Conservation (phyloP, 2,329 filamentous ascomycete genomes). For the Exophiala phaeomuriformis region DNA sequence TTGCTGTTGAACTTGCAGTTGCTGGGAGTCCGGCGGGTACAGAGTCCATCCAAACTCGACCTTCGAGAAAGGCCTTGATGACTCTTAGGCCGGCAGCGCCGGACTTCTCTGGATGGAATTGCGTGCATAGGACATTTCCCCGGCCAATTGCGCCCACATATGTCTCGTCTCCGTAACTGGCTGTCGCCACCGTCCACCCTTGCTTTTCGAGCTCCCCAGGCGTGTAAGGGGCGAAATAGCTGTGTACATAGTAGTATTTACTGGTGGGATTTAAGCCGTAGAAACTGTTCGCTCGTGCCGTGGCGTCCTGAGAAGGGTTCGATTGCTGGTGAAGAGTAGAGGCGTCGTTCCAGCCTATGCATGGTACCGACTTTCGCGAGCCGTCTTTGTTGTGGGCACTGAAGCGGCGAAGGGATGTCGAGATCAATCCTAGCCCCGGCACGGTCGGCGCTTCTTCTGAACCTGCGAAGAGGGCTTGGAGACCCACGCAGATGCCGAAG, state of each 20-base stretch:
- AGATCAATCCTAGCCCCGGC: constrained; percentile 68
- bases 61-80: constrained; percentile 77
- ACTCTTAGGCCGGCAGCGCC: constrained; percentile 80
- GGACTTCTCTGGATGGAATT: constrained; percentile 98
- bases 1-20: neutral
- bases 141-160: constrained; percentile 87
- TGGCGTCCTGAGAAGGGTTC: neutral
- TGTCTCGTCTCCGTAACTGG: constrained; percentile 75
- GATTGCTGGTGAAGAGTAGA: constrained; percentile 46
- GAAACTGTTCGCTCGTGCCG: constrained; percentile 45
- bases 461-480: constrained; percentile 82
- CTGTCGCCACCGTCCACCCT: constrained; percentile 90
- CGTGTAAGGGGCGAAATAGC: constrained; percentile 74
- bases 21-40: constrained; percentile 18
- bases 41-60: constrained; percentile 45
- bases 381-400: constrained; percentile 36
- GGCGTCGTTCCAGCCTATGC: constrained; percentile 98
- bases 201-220: constrained; percentile 66
- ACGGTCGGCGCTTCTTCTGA: constrained; percentile 70
- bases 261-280: constrained; percentile 73
- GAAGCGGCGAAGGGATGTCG: constrained; percentile 66
- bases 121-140: constrained; percentile 80
- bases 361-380: constrained; percentile 62
- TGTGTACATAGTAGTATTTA: constrained; percentile 99
- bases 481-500: constrained; percentile 92